Conservation (phyloP, 1,284 basidiomycete species). For the Cryptococcus depauperatus region DNA sequence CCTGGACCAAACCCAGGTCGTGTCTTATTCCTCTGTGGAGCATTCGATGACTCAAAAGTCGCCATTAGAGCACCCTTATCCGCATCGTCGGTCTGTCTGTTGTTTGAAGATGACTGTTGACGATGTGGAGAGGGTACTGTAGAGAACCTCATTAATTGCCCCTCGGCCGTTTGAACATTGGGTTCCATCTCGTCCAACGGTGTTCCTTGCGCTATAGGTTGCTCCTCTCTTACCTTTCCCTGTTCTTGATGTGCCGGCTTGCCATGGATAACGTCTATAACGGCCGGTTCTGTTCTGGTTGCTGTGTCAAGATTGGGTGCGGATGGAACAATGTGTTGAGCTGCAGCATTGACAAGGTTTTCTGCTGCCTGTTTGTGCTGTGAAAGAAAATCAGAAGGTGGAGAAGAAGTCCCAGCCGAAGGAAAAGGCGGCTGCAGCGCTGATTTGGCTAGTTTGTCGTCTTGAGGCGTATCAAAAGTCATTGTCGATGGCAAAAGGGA, state of each 20-base stretch:
- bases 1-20: conserved; percentile 21
- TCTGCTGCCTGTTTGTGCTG: conserved; percentile 22
- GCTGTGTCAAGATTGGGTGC: no score
- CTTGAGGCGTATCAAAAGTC: neutral
- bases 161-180: neutral
- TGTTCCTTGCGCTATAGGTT: conserved; percentile 22
- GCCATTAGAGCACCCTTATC: neutral
- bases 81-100: no score
- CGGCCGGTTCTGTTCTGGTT: conserved; percentile 1
- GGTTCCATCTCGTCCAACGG: conserved; percentile 24
- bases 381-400: conserved; percentile 6
- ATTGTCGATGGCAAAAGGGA: neutral
- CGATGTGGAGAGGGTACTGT: neutral
- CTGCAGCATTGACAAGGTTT: conserved; percentile 23
- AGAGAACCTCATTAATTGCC: neutral
- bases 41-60: neutral
- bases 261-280: neutral
- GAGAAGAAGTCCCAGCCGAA: conserved; percentile 6
- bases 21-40: neutral
- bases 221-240: conserved; percentile 11
- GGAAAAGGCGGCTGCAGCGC: conserved; percentile 13
- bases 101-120: neutral
- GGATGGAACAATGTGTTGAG: conserved; percentile 26
- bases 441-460: neutral
- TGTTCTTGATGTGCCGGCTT: neutral